Evolutionary conservation across 2,329 filamentous ascomycete genomes (phyloP).

Genomic region (Penicillium capsulatum): DNA sequence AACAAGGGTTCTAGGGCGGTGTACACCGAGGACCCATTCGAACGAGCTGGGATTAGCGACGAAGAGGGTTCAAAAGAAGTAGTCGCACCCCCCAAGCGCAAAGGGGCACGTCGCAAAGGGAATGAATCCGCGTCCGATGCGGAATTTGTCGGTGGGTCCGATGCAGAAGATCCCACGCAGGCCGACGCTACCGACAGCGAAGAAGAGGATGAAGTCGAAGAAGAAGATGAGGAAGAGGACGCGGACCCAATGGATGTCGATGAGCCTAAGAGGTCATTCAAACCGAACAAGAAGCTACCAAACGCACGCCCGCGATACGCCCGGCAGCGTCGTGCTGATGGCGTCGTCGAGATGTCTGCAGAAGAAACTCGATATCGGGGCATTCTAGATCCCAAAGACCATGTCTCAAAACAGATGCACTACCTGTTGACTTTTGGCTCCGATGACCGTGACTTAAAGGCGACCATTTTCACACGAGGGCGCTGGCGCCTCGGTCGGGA

Average conservation of each 20-base stretch:
- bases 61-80: conserved; percentile 22
- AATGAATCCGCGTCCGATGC: conserved; percentile 31
- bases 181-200: conserved; percentile 17
- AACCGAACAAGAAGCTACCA: conserved; percentile 13
- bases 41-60: conserved; percentile 31
- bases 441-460: conserved; percentile 47
- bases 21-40: conserved; percentile 37
- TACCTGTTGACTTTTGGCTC: conserved; percentile 51
- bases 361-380: conserved; percentile 37
- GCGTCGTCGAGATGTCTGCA: conserved; percentile 14
- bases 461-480: conserved; percentile 47
- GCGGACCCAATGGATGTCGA: conserved; percentile 18
- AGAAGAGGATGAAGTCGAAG: conserved; percentile 18
- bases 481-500: conserved; percentile 48
- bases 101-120: conserved; percentile 12
- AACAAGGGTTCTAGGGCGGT: conserved; percentile 27
- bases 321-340: conserved; percentile 20
- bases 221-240: conserved; percentile 15
- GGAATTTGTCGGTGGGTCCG: conserved; percentile 29
- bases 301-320: conserved; percentile 1
- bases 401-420: conserved; percentile 43
- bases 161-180: conserved; percentile 9
- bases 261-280: neutral
- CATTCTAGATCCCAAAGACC: conserved; percentile 32
- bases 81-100: conserved; percentile 8